Evolutionary conservation across 805 yeast genomes (phyloP).

Genomic region (Spathaspora boniae): DNA sequence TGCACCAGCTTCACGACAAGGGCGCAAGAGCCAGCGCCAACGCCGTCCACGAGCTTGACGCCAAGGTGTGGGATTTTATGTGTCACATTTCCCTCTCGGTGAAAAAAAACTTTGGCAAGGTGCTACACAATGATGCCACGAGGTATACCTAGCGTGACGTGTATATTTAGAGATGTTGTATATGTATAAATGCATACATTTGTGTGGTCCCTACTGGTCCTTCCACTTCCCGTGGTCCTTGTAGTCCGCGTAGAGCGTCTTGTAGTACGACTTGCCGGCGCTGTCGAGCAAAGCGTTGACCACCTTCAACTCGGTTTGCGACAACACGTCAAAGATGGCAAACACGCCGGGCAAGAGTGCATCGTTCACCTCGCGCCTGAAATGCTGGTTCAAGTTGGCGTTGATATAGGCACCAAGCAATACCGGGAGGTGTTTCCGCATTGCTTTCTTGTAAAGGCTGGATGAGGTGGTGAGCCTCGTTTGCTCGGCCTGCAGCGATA

Average conservation of each 20-base stretch:
- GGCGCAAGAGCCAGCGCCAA: constrained; percentile 11
- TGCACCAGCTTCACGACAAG: constrained; percentile 16
- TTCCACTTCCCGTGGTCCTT: constrained; percentile 80
- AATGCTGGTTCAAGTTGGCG: constrained; percentile 47
- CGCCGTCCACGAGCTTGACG: constrained; percentile 22
- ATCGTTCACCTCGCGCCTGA: constrained; percentile 45
- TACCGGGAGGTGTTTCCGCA: constrained; percentile 62
- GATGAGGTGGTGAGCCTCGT: constrained; percentile 46
- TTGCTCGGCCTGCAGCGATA: constrained; percentile 7
- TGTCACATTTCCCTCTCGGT: constrained; percentile 15
- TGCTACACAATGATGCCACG: constrained; percentile 28
- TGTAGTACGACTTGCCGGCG: constrained; percentile 66
- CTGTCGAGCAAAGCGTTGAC: constrained; percentile 64
- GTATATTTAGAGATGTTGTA: constrained; percentile 5
- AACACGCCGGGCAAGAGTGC: constrained; percentile 55
- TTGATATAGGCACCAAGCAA: constrained; percentile 58
- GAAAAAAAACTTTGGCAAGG: constrained; percentile 24
- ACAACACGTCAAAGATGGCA: constrained; percentile 63
- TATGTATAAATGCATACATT: constrained; percentile 3
- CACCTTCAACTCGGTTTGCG: constrained; percentile 60
- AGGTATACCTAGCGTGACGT: constrained; percentile 16
- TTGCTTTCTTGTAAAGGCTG: constrained; percentile 50
- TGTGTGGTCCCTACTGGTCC: too few relatives aligned
- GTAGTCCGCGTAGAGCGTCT: constrained; percentile 67
- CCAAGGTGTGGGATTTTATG: constrained; percentile 35